Conservation (phyloP, 2,329 filamentous ascomycete species). For the Curvularia hawaiiensis region DNA sequence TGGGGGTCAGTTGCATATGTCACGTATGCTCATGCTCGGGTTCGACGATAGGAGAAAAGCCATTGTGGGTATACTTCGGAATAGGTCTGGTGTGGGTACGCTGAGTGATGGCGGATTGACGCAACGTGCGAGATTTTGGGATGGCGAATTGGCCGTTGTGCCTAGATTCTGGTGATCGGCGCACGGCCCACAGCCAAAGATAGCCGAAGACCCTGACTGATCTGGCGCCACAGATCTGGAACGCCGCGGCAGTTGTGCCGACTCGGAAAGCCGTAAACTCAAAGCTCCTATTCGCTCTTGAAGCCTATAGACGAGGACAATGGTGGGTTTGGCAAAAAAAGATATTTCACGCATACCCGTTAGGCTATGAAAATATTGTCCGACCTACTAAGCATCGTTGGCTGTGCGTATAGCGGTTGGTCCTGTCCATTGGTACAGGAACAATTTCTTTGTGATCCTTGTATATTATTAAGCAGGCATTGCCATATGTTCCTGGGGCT, state of each 20-base stretch:
- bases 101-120: conserved; percentile 8
- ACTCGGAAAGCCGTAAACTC: background rate
- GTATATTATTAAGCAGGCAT: too few species aligned
- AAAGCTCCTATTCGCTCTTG: too few species aligned
- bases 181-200: conserved; percentile 1
- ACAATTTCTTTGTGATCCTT: too few species aligned
- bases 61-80: conserved; percentile 27
- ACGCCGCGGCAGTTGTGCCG: background rate
- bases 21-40: conserved; percentile 34
- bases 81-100: conserved; percentile 7
- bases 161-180: conserved; percentile 6
- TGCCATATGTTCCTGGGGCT: too few species aligned
- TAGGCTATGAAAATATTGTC: too few species aligned
- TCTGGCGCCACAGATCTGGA: background rate
- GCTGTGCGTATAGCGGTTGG: too few species aligned
- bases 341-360: too few species aligned
- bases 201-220: conserved; percentile 7
- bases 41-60: conserved; percentile 34
- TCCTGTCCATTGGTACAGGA: too few species aligned
- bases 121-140: conserved; percentile 9
- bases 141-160: conserved; percentile 3
- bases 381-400: too few species aligned
- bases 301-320: too few species aligned
- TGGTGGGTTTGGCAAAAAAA: too few species aligned
- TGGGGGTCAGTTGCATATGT: conserved; percentile 39